Evolutionary conservation across 2,329 filamentous ascomycete species (phyloP), one percentile per base, ranked within the genome.

Genomic region (Zarea fungicola): DNA sequence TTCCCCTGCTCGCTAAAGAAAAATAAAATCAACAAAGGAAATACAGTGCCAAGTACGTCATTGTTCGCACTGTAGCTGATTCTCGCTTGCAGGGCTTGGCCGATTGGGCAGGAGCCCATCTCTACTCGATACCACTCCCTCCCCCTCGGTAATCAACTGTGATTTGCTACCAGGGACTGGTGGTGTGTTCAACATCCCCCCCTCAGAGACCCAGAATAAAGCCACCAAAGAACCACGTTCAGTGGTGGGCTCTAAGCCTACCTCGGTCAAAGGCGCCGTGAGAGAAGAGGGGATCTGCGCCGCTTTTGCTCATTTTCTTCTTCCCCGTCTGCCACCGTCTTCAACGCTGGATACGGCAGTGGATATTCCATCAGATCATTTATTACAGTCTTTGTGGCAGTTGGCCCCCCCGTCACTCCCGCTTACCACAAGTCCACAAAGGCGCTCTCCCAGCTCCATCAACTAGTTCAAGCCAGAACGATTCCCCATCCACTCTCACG

Each of bases 211-310:
- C 19, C 36, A 25, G 22, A 22, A 19, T 22, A n/a, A 9, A 13
- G 14, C 8, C 28, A 25, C 29, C 21, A 32, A 34, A 19, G 11
- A 14, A 23, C 32, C 29, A 32, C 11, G 29, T 32, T n/a, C 16
- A 5, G 13, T 14, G 6, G 5, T 14, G 13, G 6, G 11, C 29
- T 10, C 29, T 45, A 45, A 37, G 16, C 40, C 40, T n/a, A 42
- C 19, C 22, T 5, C 18, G 23, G 32, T 14, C 23, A 14, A 25
- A 36, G 42, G 42, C 42, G 42, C 32, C 7, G 21, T 3, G 7
- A 28, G 37, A 22, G 7, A 7, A 37, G 42, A 45, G 23, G 42
- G 34, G 32, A 45, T 37, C 32, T 21, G 42, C 42, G 29, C 34
- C 11, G 11, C 22, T 29, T 45, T 37, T 19, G 32, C 18, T 14